Conservation (phyloP, 2,329 filamentous ascomycete genomes). For the Epichloe brachyelytri region DNA sequence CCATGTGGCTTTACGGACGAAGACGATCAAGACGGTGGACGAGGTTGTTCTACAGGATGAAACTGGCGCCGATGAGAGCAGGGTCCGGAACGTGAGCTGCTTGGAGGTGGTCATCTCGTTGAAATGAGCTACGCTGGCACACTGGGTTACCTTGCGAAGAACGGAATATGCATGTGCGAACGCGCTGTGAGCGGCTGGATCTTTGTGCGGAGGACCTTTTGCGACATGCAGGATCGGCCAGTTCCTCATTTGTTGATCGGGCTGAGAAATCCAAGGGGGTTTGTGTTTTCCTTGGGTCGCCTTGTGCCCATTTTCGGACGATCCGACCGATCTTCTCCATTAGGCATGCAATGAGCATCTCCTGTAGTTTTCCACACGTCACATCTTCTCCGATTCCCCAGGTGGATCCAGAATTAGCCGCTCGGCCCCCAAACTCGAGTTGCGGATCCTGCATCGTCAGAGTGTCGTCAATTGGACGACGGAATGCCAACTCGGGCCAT, state of each 20-base stretch:
- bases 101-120: slow-evolving; percentile 36
- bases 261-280: neutral
- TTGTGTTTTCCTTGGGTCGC: neutral
- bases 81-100: slow-evolving; percentile 36
- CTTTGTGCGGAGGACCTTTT: neutral
- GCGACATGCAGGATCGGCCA: neutral
- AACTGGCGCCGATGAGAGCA: slow-evolving; percentile 23
- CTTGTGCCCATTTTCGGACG: neutral
- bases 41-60: slow-evolving; percentile 40
- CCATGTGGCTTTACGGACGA: slow-evolving; percentile 45
- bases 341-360: neutral
- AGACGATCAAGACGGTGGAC: slow-evolving; percentile 53
- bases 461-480: too few species aligned
- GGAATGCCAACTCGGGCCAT: too few species aligned
- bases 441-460: too few species aligned
- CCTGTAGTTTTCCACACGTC: neutral
- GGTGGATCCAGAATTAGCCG: too few species aligned
- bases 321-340: neutral
- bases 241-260: neutral
- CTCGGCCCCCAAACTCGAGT: too few species aligned
- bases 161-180: neutral
- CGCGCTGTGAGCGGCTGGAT: neutral
- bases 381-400: too few species aligned
- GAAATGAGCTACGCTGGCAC: slow-evolving; percentile 20
- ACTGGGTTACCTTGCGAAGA: too few species aligned